Evolutionary conservation across 345 rosid species (phyloP).

Genomic region (Toxicodendron radicans): DNA sequence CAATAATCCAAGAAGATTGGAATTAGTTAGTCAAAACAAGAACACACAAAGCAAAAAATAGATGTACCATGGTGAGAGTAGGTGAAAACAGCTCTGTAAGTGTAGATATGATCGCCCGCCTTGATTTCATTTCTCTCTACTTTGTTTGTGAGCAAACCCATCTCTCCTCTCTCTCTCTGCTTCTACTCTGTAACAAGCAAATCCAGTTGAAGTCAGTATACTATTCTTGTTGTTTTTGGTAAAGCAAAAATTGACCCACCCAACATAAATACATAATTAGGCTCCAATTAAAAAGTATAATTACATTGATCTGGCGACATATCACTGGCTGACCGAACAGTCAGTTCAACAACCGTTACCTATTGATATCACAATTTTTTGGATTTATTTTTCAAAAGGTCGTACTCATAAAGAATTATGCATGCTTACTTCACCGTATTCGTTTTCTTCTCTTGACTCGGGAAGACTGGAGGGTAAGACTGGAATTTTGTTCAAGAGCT

Average conservation of each 20-base stretch:
- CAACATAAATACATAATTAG: not conserved
- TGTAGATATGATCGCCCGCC: slow-evolving; percentile 93
- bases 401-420: not conserved
- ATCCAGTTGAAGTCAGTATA: not conserved
- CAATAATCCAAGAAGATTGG: not conserved
- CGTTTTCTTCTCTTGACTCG: not conserved
- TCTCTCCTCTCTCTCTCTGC: slow-evolving; percentile 27
- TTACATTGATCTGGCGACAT: slow-evolving; percentile 14
- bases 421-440: not conserved
- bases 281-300: not conserved
- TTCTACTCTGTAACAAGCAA: not conserved
- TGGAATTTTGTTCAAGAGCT: not conserved
- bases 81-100: slow-evolving; percentile 92
- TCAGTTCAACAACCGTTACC: slow-evolving; percentile 26
- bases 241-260: slow-evolving; percentile 12
- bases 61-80: slow-evolving; percentile 90
- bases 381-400: not conserved
- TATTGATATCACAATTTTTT: not conserved
- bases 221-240: not conserved
- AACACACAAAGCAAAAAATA: slow-evolving; percentile 12
- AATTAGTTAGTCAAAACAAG: slow-evolving; percentile 5
- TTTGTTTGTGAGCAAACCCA: slow-evolving; percentile 88
- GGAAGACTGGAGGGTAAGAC: not conserved
- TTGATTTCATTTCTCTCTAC: slow-evolving; percentile 70
- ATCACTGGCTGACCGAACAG: slow-evolving; percentile 14